Conservation (phyloP, 75 land plant genomes). For the Sequoia sempervirens region DNA sequence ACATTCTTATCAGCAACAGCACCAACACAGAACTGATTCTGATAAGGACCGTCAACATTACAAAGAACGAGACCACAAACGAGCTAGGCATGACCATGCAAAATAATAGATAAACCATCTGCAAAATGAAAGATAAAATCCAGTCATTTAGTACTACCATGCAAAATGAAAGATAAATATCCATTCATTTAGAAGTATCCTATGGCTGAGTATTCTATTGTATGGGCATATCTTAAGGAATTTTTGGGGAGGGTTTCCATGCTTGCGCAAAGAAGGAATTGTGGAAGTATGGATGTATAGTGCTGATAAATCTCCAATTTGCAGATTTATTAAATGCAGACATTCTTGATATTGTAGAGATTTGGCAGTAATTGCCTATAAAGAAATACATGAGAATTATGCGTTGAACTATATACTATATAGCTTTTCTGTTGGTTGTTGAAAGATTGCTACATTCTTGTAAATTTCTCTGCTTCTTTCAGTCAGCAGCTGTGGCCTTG, state of each 20-base stretch:
- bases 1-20: constrained; percentile 8
- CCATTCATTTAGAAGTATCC: neutral
- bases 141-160: neutral
- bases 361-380: constrained; percentile 5
- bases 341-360: constrained; percentile 7
- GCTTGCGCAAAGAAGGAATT: neutral
- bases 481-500: neutral
- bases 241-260: neutral
- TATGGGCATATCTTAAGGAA: neutral
- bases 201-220: constrained; percentile 2
- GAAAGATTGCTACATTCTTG: neutral
- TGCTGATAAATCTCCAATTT: constrained; percentile 6
- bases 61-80: constrained; percentile 11
- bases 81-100: constrained; percentile 9
- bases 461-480: neutral
- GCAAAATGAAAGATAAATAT: constrained; percentile 4
- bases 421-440: neutral
- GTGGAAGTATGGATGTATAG: constrained; percentile 8
- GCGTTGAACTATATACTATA: neutral
- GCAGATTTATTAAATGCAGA: neutral
- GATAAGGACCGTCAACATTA: constrained; percentile 6
- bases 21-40: constrained; percentile 9
- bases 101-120: neutral
- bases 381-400: neutral
- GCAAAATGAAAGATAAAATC: constrained; percentile 1